Conservation (phyloP, 2,329 filamentous ascomycete species). For the Aspergillus transmontanensis region DNA sequence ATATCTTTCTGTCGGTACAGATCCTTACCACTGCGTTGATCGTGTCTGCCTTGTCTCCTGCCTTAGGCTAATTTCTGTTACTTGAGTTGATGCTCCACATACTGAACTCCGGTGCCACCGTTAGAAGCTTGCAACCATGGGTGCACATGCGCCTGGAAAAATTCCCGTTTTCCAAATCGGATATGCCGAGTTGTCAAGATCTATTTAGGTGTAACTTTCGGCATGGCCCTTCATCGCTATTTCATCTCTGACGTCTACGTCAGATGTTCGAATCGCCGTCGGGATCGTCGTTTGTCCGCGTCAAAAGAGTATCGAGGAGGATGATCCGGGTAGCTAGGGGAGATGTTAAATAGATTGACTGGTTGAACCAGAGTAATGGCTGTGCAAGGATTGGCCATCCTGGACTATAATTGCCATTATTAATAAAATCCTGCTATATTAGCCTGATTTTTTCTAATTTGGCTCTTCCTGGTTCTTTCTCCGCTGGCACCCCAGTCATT, state of each 20-base stretch:
- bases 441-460: background rate
- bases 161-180: background rate
- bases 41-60: background rate
- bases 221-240: background rate
- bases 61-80: background rate
- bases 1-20: background rate
- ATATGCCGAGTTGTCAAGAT: slow-evolving; percentile 2
- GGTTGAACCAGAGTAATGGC: background rate
- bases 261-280: background rate
- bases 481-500: background rate
- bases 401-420: background rate
- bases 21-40: background rate
- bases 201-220: background rate
- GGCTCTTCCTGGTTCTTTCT: background rate
- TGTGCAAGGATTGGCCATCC: background rate
- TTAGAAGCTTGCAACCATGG: background rate
- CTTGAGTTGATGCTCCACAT: background rate
- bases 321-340: background rate
- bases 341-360: slow-evolving; percentile 1
- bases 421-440: background rate
- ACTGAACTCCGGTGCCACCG: background rate
- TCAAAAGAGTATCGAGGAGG: background rate
- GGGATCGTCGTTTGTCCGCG: background rate
- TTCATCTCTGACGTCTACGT: slow-evolving; percentile 2
- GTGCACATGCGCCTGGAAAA: background rate